Evolutionary conservation across 768 basidiomycete genomes (phyloP), one percentile per base, ranked within the genome.

Genomic region (Leccinellum rugosiceps): DNA sequence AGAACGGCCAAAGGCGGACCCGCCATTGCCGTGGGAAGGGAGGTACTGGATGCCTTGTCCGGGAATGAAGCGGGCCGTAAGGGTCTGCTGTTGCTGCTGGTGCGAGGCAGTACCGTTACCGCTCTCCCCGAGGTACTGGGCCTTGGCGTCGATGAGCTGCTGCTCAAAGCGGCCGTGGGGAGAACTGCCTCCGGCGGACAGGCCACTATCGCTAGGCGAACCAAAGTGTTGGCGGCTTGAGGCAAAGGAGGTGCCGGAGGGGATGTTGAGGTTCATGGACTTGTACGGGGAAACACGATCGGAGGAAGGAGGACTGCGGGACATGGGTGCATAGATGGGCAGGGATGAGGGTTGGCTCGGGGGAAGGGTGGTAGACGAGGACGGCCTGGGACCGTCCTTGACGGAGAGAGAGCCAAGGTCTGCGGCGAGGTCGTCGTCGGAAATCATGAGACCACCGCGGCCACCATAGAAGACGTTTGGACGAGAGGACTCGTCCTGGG

Each of bases 351-450:
- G 86, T 61, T 89, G 85, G 64, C 84, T 86, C 1, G 84, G 79
- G 14, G 84, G 82, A 45, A 80, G 77, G 55, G 76, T 66, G 2
- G 76, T 68, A 2, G 76, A 74, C n/a, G 82, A 77, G 19, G 78
- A 76, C 4, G 78, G 69, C 0, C 61, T 64, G 4, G 66, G 62
- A 4, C 62, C 57, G 46, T 70, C 69, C 46, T 62, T 64, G n/a
- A 91, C 63, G 63, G 75, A 87, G 60, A 92, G 76, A 56, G 83
- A 65, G 23, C 81, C 83, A 32, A 92, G 78, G 64, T 88, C 88
- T 21, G 79, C 81, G 0, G 88, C 88, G 13, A 94, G 81, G 59
- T 94, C 91, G 51, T 93, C 92, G 59, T 94, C 92, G 0, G 84
- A 83, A 21, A 93, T 73, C 71, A 88, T 75, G 28, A 90, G 74